Evolutionary conservation across 108 stramenopile genomes (phyloP).

Genomic region (Discostella stelligeroides): DNA sequence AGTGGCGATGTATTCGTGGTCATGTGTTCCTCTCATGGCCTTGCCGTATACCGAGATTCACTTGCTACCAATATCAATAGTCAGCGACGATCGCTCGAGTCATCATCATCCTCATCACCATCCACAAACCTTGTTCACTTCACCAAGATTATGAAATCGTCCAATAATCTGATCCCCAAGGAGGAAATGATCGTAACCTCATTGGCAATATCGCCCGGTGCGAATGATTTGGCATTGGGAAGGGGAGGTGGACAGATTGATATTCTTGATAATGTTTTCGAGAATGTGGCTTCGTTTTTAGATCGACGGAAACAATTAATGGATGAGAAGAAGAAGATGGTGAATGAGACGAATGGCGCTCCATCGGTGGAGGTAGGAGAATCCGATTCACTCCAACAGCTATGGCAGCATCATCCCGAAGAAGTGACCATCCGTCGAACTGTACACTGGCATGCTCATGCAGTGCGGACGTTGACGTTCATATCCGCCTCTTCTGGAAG

Average conservation of each 20-base stretch:
- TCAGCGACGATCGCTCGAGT: background rate
- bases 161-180: background rate
- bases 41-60: conserved; percentile 30
- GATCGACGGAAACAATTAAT: background rate
- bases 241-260: conserved; percentile 57
- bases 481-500: conserved; percentile 13
- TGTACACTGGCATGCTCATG: conserved; percentile 85
- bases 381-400: background rate
- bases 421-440: conserved; percentile 48
- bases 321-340: background rate
- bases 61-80: background rate
- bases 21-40: conserved; percentile 21
- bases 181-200: conserved; percentile 14
- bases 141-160: conserved; percentile 4
- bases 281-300: conserved; percentile 47
- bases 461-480: conserved; percentile 62
- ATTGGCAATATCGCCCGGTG: conserved; percentile 55
- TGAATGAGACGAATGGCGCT: background rate
- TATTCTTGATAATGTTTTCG: conserved; percentile 57
- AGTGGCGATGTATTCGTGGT: conserved; percentile 35
- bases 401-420: conserved; percentile 51
- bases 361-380: too few species aligned
- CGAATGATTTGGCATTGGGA: conserved; percentile 49
- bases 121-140: conserved; percentile 19
- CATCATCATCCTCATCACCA: background rate